phyloP scores from a whole-genome alignment of 306 rosid genomes.

The Gynostemma pentaphyllum region DNA sequence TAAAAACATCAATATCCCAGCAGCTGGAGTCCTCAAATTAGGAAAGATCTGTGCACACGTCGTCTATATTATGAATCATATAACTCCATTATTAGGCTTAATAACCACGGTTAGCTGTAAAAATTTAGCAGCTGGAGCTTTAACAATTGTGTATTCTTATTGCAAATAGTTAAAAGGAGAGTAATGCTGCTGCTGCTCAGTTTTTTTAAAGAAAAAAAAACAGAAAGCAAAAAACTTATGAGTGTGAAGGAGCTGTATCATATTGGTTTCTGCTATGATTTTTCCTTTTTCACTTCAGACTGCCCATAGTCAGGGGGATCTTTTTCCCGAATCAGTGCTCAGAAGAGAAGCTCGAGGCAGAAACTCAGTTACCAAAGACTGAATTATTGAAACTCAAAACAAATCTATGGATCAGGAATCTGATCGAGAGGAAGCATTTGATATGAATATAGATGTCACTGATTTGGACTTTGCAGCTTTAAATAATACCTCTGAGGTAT shows the following conservation, averaged over 20 bases:
- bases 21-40: too few relatives aligned
- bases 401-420: not conserved
- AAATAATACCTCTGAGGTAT: not conserved
- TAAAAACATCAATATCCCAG: too few relatives aligned
- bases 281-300: not conserved
- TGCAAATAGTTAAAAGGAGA: too few relatives aligned
- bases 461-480: not conserved
- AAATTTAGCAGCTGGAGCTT: too few relatives aligned
- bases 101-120: too few relatives aligned
- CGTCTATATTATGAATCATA: too few relatives aligned
- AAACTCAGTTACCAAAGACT: not conserved
- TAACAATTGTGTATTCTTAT: too few relatives aligned
- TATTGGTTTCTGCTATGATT: not conserved
- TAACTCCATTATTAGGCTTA: too few relatives aligned
- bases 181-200: too few relatives aligned
- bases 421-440: not conserved
- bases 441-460: not conserved
- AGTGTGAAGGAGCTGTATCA: not conserved
- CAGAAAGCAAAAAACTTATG: not conserved
- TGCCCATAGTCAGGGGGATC: not conserved
- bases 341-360: not conserved
- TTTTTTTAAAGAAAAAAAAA: too few relatives aligned
- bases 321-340: not conserved
- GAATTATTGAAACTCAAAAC: not conserved
- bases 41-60: too few relatives aligned